These are phyloP conservation scores for Triadica sebifera DNA, from an alignment of 345 rosid genomes.

Conservation along the genomic window DNA sequence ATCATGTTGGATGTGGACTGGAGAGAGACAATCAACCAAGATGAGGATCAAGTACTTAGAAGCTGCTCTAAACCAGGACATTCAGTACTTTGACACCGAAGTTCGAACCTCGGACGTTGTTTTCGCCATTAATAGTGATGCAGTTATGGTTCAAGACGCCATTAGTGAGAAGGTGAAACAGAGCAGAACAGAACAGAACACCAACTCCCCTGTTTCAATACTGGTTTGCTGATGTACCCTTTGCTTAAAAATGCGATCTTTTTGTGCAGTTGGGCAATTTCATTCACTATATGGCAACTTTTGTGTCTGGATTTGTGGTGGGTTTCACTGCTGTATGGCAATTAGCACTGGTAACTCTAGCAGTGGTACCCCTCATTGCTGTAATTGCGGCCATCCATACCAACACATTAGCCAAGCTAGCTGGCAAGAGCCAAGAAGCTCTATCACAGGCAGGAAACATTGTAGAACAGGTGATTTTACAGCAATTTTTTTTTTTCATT, in stretches of 20 bases:
- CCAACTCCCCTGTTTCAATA: not conserved
- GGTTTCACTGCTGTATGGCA: slow-evolving; percentile 99
- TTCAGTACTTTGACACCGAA: slow-evolving; percentile 88
- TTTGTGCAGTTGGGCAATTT: slow-evolving; percentile 86
- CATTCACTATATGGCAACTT: slow-evolving; percentile 90
- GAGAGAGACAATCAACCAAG: slow-evolving; percentile 94
- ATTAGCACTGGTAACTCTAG: slow-evolving; percentile 85
- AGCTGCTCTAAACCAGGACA: slow-evolving; percentile 92
- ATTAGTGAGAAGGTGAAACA: slow-evolving; percentile 87
- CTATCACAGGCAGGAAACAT: slow-evolving; percentile 88
- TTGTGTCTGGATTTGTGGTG: slow-evolving; percentile 89
- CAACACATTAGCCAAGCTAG: slow-evolving; percentile 70
- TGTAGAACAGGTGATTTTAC: slow-evolving; percentile 73
- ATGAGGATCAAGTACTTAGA: slow-evolving; percentile 97
- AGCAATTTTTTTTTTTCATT: slow-evolving; percentile 1
- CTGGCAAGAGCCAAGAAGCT: slow-evolving; percentile 78
- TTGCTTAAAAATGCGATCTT: slow-evolving; percentile 9
- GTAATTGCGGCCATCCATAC: slow-evolving; percentile 86
- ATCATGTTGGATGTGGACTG: slow-evolving; percentile 99
- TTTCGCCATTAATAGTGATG: slow-evolving; percentile 84
- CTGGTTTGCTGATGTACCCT: not conserved
- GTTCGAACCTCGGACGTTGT: slow-evolving; percentile 95
- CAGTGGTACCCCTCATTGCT: slow-evolving; percentile 95
- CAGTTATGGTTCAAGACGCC: slow-evolving; percentile 97
- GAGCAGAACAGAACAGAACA: not conserved